These are phyloP conservation scores for Boletus edulis DNA, from an alignment of 768 basidiomycete genomes.

Conservation along the genomic window DNA sequence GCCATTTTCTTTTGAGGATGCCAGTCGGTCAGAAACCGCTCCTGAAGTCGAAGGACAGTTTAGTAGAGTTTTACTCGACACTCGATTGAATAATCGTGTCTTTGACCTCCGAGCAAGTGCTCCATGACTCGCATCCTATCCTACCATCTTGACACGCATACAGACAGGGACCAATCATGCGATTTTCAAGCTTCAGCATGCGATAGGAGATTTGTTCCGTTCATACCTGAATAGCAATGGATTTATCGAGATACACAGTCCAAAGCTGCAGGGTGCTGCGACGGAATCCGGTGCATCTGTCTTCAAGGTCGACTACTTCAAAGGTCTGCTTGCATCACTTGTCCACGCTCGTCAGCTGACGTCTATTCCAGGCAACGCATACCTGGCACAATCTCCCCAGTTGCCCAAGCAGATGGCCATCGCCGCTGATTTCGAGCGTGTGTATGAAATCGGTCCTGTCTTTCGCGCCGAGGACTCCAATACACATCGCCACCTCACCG, in stretches of 20 bases:
- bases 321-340: constrained; percentile 46
- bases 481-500: constrained; percentile 97
- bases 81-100: constrained; percentile 90
- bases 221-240: constrained; percentile 68
- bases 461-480: constrained; percentile 98
- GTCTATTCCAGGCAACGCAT: constrained; percentile 68
- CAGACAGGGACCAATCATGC: constrained; percentile 96
- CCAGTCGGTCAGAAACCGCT: constrained; percentile 77
- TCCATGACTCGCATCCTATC: neutral
- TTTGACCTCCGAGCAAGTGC: constrained; percentile 83
- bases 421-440: constrained; percentile 96
- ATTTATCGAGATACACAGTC: constrained; percentile 95
- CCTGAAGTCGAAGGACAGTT: constrained; percentile 60
- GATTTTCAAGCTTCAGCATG: constrained; percentile 88
- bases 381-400: constrained; percentile 95
- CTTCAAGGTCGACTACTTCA: constrained; percentile 98
- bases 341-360: constrained; percentile 3
- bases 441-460: constrained; percentile 95
- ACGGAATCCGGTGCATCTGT: constrained; percentile 97
- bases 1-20: constrained; percentile 93
- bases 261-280: constrained; percentile 94
- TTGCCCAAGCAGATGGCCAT: constrained; percentile 99
- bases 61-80: constrained; percentile 86
- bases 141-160: constrained; percentile 7
- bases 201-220: constrained; percentile 86